These are phyloP conservation scores for Ophiocordyceps australis DNA, from an alignment of 2,329 filamentous ascomycete species.

Conservation along the genomic window DNA sequence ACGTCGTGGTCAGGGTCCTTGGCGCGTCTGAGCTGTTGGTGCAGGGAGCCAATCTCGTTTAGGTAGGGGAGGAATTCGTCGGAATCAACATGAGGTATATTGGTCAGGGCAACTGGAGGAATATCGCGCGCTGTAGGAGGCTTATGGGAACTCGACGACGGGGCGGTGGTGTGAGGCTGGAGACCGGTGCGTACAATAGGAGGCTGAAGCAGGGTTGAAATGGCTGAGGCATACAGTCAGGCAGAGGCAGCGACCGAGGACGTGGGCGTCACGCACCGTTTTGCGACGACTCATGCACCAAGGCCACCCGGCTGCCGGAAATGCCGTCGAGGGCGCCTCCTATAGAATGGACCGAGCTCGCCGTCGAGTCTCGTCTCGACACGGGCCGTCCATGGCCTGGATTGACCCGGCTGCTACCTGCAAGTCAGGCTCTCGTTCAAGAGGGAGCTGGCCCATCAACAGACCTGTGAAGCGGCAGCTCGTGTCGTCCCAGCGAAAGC, in stretches of 20 bases:
- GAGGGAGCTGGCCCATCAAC: conserved; percentile 2
- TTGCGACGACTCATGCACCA: conserved; percentile 54
- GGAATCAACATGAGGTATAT: conserved; percentile 64
- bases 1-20: conserved; percentile 60
- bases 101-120: conserved; percentile 78
- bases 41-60: conserved; percentile 66
- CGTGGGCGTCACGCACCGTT: conserved; percentile 59
- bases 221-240: conserved; percentile 33
- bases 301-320: conserved; percentile 32
- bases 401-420: conserved; percentile 19
- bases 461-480: conserved; percentile 43
- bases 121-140: conserved; percentile 80
- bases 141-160: conserved; percentile 54
- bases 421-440: conserved; percentile 6
- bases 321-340: conserved; percentile 65
- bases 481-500: conserved; percentile 28
- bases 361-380: conserved; percentile 59
- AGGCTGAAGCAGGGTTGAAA: conserved; percentile 81
- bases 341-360: conserved; percentile 77
- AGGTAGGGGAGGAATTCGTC: conserved; percentile 74
- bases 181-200: conserved; percentile 81
- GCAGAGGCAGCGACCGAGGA: background rate
- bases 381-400: conserved; percentile 25
- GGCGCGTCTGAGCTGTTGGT: conserved; percentile 73
- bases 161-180: conserved; percentile 56